phyloP scores from a whole-genome alignment of 2,329 filamentous ascomycete species.

The Podosphaera fusca region DNA sequence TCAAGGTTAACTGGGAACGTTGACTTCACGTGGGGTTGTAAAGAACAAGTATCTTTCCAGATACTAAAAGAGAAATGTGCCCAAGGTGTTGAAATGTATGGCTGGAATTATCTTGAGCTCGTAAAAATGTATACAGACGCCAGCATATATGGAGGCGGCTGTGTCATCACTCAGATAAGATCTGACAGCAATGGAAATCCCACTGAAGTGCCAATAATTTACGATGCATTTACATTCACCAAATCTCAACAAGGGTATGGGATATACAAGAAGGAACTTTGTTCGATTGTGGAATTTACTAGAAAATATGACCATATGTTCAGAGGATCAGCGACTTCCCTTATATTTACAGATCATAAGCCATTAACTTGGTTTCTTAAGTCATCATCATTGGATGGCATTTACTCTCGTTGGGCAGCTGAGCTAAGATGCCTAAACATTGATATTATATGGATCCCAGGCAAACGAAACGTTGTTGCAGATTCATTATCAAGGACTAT shows the following conservation, averaged over 20 bases:
- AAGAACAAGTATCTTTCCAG: too few species aligned
- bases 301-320: background rate
- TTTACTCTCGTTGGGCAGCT: background rate
- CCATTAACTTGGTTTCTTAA: too few species aligned
- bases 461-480: background rate
- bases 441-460: background rate
- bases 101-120: background rate
- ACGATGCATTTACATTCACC: too few species aligned
- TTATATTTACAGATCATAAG: too few species aligned
- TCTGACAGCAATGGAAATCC: too few species aligned
- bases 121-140: background rate
- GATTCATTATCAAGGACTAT: background rate
- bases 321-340: too few species aligned
- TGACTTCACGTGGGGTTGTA: too few species aligned
- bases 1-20: too few species aligned
- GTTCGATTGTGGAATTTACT: background rate
- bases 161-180: slow-evolving; percentile 6
- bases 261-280: background rate
- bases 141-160: too few species aligned
- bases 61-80: background rate
- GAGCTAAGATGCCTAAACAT: background rate
- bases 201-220: too few species aligned
- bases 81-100: background rate
- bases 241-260: background rate
- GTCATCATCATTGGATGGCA: too few species aligned